Evolutionary conservation across 1,139 yeast species (phyloP).

Genomic region (Diutina catenulata): DNA sequence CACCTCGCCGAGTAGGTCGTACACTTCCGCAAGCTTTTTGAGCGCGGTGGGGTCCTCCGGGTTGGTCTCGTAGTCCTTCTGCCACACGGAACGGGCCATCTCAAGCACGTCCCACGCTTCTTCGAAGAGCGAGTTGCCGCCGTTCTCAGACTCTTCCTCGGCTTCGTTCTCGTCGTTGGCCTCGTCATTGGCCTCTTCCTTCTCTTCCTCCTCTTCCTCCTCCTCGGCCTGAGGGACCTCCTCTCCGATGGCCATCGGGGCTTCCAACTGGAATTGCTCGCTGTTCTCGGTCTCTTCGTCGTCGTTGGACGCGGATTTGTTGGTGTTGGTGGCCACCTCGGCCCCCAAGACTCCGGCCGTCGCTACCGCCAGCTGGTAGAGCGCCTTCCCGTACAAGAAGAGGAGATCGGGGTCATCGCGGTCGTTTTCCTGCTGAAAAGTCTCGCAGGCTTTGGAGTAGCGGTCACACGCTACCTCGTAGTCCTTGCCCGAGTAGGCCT

Average conservation of each 20-base stretch:
- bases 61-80: not conserved
- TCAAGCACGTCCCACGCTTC: constrained; percentile 5
- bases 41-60: constrained; percentile 22
- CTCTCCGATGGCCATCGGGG: constrained; percentile 3
- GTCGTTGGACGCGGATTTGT: constrained; percentile 26
- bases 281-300: constrained; percentile 10
- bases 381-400: constrained; percentile 66
- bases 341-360: constrained; percentile 77
- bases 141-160: constrained; percentile 13
- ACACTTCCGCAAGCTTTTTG: constrained; percentile 59
- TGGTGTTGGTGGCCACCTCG: constrained; percentile 15
- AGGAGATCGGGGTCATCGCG: constrained; percentile 63
- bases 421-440: constrained; percentile 33
- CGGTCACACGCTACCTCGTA: constrained; percentile 60
- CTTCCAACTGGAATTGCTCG: constrained; percentile 3
- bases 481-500: constrained; percentile 47
- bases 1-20: constrained; percentile 79
- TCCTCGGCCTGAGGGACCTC: constrained; percentile 12
- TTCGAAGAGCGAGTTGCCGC: constrained; percentile 2
- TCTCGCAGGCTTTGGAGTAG: constrained; percentile 68
- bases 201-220: constrained; percentile 12
- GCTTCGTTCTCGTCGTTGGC: constrained; percentile 52
- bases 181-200: constrained; percentile 37
- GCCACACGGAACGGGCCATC: constrained; percentile 3
- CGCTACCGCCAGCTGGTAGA: constrained; percentile 67